These are phyloP conservation scores for Colletotrichum sidae DNA, from an alignment of 2,329 filamentous ascomycete genomes.

Conservation along the genomic window DNA sequence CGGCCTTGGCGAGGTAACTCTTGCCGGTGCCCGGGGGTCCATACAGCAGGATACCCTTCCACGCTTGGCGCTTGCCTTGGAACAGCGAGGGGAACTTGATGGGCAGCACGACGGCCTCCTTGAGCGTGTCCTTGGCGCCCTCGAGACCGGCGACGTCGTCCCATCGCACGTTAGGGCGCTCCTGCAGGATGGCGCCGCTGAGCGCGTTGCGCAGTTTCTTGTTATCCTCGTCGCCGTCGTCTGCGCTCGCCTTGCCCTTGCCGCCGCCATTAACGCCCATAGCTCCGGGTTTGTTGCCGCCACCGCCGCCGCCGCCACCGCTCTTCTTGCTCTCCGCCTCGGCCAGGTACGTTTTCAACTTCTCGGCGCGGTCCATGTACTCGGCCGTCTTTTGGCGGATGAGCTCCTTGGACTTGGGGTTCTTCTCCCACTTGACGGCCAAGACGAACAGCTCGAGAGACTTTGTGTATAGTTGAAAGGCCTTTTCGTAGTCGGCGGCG, in stretches of 20 bases:
- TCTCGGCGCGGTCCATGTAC: constrained; percentile 99
- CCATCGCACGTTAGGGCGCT: constrained; percentile 97
- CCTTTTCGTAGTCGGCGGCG: constrained; percentile 95
- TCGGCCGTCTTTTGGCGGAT: constrained; percentile 94
- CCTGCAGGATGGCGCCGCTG: constrained; percentile 90
- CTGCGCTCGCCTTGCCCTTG: constrained; percentile 69
- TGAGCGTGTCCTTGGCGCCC: constrained; percentile 93
- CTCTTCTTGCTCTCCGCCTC: constrained; percentile 81
- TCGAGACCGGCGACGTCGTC: constrained; percentile 98
- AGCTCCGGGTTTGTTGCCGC: constrained; percentile 70
- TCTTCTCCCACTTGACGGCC: constrained; percentile 99
- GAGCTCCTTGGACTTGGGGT: constrained; percentile 95
- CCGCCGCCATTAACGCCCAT: constrained; percentile 74
- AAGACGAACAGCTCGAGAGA: constrained; percentile 98
- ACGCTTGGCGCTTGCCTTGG: constrained; percentile 94
- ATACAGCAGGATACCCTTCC: constrained; percentile 97
- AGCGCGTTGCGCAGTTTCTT: constrained; percentile 96
- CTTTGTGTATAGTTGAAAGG: constrained; percentile 95
- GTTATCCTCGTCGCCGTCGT: constrained; percentile 85
- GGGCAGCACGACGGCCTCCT: constrained; percentile 96
- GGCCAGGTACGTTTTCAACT: constrained; percentile 90
- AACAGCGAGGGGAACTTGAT: constrained; percentile 99
- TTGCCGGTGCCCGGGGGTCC: constrained; percentile 97
- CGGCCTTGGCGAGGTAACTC: constrained; percentile 96
- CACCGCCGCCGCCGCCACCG: constrained; percentile 72